phyloP scores from a whole-genome alignment of 2,329 filamentous ascomycete genomes.

The Thyridium curvatum region DNA sequence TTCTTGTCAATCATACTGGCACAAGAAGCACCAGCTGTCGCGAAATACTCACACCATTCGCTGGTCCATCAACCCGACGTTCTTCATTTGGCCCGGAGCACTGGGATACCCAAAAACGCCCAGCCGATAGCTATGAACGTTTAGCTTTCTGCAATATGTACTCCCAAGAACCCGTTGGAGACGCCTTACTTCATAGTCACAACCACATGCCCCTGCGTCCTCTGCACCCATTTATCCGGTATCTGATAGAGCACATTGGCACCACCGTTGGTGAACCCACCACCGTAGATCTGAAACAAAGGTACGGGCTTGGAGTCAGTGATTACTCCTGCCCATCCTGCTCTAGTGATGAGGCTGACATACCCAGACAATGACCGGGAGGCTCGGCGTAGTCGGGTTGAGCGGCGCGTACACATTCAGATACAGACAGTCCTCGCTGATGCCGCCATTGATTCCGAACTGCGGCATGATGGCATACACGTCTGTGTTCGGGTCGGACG shows the following conservation, averaged over 20 bases:
- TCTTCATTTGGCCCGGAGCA: too few relatives aligned
- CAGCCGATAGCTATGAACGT: too few relatives aligned
- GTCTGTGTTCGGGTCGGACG: neutral
- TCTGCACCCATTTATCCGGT: slow-evolving; percentile 4
- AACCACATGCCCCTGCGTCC: slow-evolving; percentile 3
- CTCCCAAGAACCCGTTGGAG: neutral
- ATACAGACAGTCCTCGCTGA: slow-evolving; percentile 5
- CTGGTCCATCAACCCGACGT: too few relatives aligned
- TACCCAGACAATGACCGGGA: neutral
- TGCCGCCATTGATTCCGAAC: slow-evolving; percentile 2
- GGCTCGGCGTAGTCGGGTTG: neutral
- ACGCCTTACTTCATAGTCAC: slow-evolving; percentile 2
- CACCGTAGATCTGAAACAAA: slow-evolving; percentile 5
- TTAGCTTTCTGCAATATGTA: too few relatives aligned
- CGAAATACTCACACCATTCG: too few relatives aligned
- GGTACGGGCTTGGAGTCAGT: too few relatives aligned
- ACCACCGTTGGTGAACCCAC: slow-evolving; percentile 2
- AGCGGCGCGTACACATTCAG: slow-evolving; percentile 3
- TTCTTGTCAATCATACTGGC: too few relatives aligned
- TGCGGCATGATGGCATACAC: slow-evolving; percentile 1
- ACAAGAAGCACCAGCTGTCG: too few relatives aligned
- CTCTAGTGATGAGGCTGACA: too few relatives aligned
- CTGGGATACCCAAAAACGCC: too few relatives aligned
- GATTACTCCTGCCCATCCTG: too few relatives aligned
- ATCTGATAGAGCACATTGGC: slow-evolving; percentile 4